These are phyloP conservation scores for Pseudopithomyces maydicus DNA, from an alignment of 2,329 filamentous ascomycete species.

Conservation along the genomic window DNA sequence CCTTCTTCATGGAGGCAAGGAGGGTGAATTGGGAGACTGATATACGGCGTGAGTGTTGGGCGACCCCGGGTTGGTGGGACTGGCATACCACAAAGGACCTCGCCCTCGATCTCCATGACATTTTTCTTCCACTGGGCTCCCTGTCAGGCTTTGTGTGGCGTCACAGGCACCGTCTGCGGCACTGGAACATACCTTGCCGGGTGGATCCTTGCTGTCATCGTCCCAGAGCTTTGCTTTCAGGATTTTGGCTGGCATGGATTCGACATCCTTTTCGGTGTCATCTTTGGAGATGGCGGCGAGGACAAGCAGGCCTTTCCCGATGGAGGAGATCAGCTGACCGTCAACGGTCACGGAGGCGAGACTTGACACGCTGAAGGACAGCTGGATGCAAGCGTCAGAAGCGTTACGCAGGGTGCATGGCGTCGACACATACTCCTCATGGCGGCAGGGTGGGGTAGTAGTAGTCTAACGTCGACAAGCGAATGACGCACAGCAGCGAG, in stretches of 20 bases:
- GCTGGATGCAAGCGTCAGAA: conserved; percentile 59
- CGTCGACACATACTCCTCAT: conserved; percentile 25
- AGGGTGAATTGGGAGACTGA: conserved; percentile 96
- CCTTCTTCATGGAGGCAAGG: conserved; percentile 90
- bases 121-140: conserved; percentile 79
- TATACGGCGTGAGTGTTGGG: conserved; percentile 14
- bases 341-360: conserved; percentile 95
- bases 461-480: not conserved
- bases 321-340: conserved; percentile 84
- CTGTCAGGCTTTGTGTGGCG: conserved; percentile 14
- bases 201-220: conserved; percentile 67
- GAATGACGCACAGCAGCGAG: not conserved
- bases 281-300: conserved; percentile 90
- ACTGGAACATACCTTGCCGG: conserved; percentile 62
- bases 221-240: conserved; percentile 93
- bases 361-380: conserved; percentile 90
- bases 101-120: conserved; percentile 85
- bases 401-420: not conserved
- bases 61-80: not conserved
- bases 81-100: conserved; percentile 85
- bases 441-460: conserved; percentile 20
- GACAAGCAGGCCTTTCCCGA: conserved; percentile 86
- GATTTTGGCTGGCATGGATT: conserved; percentile 81
- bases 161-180: conserved; percentile 1
- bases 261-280: conserved; percentile 87